Evolutionary conservation across 768 basidiomycete species (phyloP), one percentile per base, ranked within the genome.

Genomic region (Suillus occidentalis): DNA sequence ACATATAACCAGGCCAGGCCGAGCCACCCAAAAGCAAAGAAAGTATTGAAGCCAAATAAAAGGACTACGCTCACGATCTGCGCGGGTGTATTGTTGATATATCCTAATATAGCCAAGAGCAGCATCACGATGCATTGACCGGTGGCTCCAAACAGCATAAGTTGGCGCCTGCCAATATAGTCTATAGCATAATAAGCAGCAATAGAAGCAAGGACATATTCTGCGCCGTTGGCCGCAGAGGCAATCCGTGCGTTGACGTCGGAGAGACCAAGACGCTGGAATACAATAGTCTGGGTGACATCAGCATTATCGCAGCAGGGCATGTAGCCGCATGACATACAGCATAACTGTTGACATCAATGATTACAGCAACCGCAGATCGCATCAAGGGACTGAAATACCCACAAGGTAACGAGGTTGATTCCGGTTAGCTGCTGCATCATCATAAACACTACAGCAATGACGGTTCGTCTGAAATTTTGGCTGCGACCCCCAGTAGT

Each of bases 131-230:
- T 43, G 22, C 63, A 68, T 64, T 72, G 58, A 69, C 81, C 82
- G 59, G 76, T 68, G 34, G 83, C 80, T 57, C 84, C 84, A 68
- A 73, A 74, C 70, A 84, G 75, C 63, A 85, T 79, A 49, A 85
- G 72, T 36, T 74, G 75, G 63, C 83, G 78, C 62, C 83, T 79
- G 64, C 83, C 84, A 68, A 82, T 78, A 64, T 76, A 72, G 71
- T 85, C 84, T 68, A 85, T 80, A 61, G 79, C 76, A 69, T 76
- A 81, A 75, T 84, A 82, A 31, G 81, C 81, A 65, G 82, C 74
- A n/a, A 83, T 78, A 39, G 84, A 84, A 66, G 81, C 81, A 68
- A 79, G 75, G 58, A 75, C 72, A 65, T 80, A 76, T 73, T 81
- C 79, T 72, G 82, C 75, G 66, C 77, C 77, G 62, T 79, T 80